Base-by-base conservation (phyloP, 306 rosid species). In the Psophocarpus tetragonolobus region DNA sequence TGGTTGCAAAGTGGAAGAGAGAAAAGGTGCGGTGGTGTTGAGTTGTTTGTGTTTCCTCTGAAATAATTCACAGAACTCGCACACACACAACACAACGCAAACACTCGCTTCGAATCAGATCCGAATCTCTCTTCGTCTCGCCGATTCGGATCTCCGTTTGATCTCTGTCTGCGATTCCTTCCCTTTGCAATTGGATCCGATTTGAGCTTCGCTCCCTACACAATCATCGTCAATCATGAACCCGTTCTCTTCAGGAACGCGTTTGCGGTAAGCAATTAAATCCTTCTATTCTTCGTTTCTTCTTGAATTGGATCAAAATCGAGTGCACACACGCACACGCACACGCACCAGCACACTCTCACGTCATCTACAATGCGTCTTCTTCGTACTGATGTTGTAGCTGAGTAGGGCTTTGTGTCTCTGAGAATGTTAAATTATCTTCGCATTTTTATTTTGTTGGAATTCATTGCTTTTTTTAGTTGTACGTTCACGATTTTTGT, bases 221-320 rank as follows among this genome's bases (percentile, higher is more conserved):
- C 61, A 39, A 82, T 24, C 85, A 38, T 68, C 90, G 80, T 77
- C 89, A 81, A 85, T 76, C 87, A 95, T 95, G 99, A 95, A 95
- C 78, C 97, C 99, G 30, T 95, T 95, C 88, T 92, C 96, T 5
- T 95, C 99, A 41, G 97, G 96, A n/a, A 95, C 99, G 77, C 97
- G 99, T 57, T 87, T 95, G 81, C 87, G 99, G 99, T 95, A 50
- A 88, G 80, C 74, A 66, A 39, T 75, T 27, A 8, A 65, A 82
- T 73, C 82, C 23, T 69, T 35, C 35, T 48, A 36, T 81, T 61
- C 72, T 65, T 75, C 50, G 20, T 9, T 81, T 82, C 5, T 3
- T 2, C 17, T 18, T 1, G 45, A 35, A 56, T 72, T 72, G 33
- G 84, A 87, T 92, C 85, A 82, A 62, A 44, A 24, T 13, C 36